Evolutionary conservation across 495 filamentous ascomycete genomes (phyloP).

Genomic region (Sordaria brevicollis): DNA sequence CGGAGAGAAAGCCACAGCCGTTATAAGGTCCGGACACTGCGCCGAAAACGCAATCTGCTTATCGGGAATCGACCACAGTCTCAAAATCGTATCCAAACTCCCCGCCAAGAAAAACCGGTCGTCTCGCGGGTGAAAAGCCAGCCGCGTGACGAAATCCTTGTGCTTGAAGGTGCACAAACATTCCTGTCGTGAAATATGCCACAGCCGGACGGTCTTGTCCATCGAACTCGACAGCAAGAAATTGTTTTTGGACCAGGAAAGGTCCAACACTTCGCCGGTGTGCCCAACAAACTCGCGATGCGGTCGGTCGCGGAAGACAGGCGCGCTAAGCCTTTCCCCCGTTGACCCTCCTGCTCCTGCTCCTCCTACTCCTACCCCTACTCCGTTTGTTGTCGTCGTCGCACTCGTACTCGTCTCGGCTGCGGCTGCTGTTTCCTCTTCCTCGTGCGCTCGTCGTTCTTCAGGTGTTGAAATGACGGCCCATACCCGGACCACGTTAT

Average conservation of each 20-base stretch:
- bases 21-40: constrained; percentile 79
- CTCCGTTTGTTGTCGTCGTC: too few species aligned
- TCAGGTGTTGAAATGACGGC: constrained; percentile 73
- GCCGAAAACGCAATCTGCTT: constrained; percentile 85
- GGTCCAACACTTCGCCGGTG: constrained; percentile 73
- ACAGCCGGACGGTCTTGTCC: constrained; percentile 95
- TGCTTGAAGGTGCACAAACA: constrained; percentile 95
- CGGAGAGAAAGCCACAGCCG: constrained; percentile 85
- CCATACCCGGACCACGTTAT: constrained; percentile 83
- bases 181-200: constrained; percentile 79
- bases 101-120: constrained; percentile 96
- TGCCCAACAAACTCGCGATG: constrained; percentile 76
- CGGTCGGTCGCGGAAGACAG: constrained; percentile 77
- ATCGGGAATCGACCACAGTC: constrained; percentile 96
- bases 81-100: constrained; percentile 81
- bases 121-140: constrained; percentile 89
- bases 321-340: constrained; percentile 65
- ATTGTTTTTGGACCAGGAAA: constrained; percentile 99
- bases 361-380: too few species aligned
- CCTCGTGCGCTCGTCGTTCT: constrained; percentile 61
- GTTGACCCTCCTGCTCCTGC: too few species aligned
- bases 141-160: constrained; percentile 88
- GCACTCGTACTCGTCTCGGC: too few species aligned
- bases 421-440: constrained; percentile 52
- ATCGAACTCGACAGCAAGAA: constrained; percentile 95